Conservation (phyloP, 345 rosid genomes). For the Xanthoceras sorbifolium region DNA sequence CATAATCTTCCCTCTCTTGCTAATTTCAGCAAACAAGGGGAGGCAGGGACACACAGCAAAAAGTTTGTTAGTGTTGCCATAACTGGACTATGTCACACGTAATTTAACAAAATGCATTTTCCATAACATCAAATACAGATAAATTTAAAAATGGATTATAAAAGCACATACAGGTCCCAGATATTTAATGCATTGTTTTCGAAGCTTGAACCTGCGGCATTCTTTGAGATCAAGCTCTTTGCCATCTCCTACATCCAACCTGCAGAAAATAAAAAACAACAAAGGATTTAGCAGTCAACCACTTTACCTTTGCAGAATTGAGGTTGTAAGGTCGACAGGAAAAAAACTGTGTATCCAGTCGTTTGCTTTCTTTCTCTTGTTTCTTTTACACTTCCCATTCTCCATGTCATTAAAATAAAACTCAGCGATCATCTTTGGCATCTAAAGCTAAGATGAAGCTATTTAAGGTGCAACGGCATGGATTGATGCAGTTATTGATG, state of each 20-base stretch:
- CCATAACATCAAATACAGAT: background rate
- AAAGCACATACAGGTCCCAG: slow-evolving; percentile 79
- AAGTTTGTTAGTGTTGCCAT: slow-evolving; percentile 7
- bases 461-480: background rate
- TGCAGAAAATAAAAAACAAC: slow-evolving; percentile 24
- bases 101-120: slow-evolving; percentile 1
- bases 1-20: slow-evolving; percentile 90
- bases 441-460: background rate
- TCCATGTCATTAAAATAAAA: background rate
- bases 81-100: slow-evolving; percentile 3
- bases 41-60: background rate
- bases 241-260: slow-evolving; percentile 94
- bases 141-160: background rate
- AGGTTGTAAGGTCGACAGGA: background rate
- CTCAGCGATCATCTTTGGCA: slow-evolving; percentile 6
- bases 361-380: background rate
- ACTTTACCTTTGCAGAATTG: background rate
- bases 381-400: background rate
- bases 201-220: slow-evolving; percentile 69
- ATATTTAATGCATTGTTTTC: slow-evolving; percentile 78
- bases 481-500: background rate
- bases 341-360: background rate
- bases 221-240: slow-evolving; percentile 67
- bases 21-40: slow-evolving; percentile 30
- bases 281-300: slow-evolving; percentile 7